Percentiles rank a stretch among this genome's conserved stretches.
phyloP scores from a whole-genome alignment of 306 rosid species.

The Delonix regia region DNA sequence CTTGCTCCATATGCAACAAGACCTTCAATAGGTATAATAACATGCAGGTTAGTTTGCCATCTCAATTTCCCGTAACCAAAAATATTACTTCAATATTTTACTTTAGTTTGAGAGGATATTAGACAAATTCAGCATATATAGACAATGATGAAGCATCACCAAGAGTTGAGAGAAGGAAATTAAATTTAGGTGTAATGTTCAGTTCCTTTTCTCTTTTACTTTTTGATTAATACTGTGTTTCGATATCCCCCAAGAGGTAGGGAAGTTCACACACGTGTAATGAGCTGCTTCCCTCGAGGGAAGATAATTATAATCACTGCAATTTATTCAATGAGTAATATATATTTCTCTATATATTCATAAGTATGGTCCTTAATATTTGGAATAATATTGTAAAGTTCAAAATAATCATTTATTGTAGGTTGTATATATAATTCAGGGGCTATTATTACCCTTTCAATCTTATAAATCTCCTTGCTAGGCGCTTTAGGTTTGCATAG shows the following conservation, averaged over 20 bases:
- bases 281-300: background rate
- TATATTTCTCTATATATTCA: background rate
- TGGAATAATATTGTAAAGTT: background rate
- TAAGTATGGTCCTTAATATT: background rate
- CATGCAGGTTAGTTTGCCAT: constrained; percentile 72
- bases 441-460: background rate
- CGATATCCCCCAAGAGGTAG: background rate
- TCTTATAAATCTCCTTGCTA: background rate
- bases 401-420: background rate
- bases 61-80: background rate
- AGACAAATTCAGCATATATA: background rate
- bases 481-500: background rate
- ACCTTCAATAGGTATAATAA: constrained; percentile 95
- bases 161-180: background rate
- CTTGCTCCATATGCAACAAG: constrained; percentile 88
- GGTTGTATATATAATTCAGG: background rate
- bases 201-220: no score
- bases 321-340: background rate
- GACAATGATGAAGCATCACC: background rate
- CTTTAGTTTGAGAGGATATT: background rate
- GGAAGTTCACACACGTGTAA: background rate
- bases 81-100: background rate
- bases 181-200: no score
- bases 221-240: background rate
- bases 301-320: background rate